phyloP scores from a whole-genome alignment of 768 basidiomycete species.

The Naematelia encephala region DNA sequence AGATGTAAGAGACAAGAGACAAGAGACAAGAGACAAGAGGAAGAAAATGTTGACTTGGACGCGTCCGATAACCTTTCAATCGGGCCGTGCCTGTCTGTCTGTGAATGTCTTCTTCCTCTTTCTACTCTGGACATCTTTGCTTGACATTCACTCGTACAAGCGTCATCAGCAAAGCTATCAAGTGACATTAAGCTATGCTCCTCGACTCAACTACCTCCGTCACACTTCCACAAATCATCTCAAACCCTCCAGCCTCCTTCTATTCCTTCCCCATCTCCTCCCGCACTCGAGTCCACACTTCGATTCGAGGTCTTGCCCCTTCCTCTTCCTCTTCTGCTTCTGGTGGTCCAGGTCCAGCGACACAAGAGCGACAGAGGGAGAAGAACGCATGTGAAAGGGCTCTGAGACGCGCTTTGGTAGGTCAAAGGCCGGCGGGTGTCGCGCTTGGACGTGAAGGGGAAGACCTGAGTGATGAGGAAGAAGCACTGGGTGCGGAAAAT shows the following conservation, averaged over 20 bases:
- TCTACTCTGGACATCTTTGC: too few species aligned
- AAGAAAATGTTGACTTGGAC: too few species aligned
- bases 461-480: slow-evolving; percentile 35
- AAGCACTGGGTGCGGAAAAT: slow-evolving; percentile 34
- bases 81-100: too few species aligned
- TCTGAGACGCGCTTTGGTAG: slow-evolving; percentile 30
- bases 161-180: background rate
- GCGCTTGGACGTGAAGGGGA: slow-evolving; percentile 27
- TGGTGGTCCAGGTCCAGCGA: slow-evolving; percentile 14
- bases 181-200: too few species aligned
- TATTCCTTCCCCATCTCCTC: slow-evolving; percentile 29
- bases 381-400: slow-evolving; percentile 9
- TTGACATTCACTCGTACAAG: background rate
- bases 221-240: slow-evolving; percentile 11
- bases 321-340: background rate
- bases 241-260: slow-evolving; percentile 20
- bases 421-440: slow-evolving; percentile 29
- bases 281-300: slow-evolving; percentile 17
- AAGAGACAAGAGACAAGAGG: too few species aligned
- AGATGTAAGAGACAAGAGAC: too few species aligned
- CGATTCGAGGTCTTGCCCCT: slow-evolving; percentile 13
- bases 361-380: background rate
- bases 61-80: too few species aligned
- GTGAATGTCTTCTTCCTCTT: too few species aligned
- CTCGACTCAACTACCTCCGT: slow-evolving; percentile 5